Evolutionary conservation across 2,329 filamentous ascomycete genomes (phyloP).

Genomic region (Cylindrodendrum hubeiense): DNA sequence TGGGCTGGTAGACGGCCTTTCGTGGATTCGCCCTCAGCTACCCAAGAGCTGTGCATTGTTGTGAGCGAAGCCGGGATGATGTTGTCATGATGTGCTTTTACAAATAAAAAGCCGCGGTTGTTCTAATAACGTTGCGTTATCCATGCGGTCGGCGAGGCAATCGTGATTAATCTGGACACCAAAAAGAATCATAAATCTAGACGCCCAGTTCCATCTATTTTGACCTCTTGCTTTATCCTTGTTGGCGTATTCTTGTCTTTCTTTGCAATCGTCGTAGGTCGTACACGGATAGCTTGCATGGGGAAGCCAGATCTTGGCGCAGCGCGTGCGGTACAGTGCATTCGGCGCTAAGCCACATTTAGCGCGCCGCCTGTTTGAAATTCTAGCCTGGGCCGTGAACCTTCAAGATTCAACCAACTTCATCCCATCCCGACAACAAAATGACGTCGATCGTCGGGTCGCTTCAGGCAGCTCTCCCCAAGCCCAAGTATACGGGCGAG

Average conservation of each 20-base stretch:
- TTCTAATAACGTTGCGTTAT: constrained; percentile 20
- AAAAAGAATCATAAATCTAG: neutral
- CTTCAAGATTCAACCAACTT: constrained; percentile 36
- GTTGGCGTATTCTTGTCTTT: neutral
- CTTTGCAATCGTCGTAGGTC: neutral
- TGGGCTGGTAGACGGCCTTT: constrained; percentile 25
- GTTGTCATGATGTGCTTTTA: constrained; percentile 40
- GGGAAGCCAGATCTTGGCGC: constrained; percentile 5
- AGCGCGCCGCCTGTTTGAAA: constrained; percentile 48
- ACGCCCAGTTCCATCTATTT: too few species aligned
- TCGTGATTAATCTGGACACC: neutral
- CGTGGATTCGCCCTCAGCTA: constrained; percentile 25
- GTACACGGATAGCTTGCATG: constrained; percentile 1
- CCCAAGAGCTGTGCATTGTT: constrained; percentile 28
- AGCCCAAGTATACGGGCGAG: constrained; percentile 91
- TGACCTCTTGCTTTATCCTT: neutral
- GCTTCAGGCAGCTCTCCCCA: constrained; percentile 84
- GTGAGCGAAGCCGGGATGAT: constrained; percentile 32
- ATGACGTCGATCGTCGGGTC: constrained; percentile 79
- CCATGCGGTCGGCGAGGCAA: neutral
- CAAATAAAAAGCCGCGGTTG: constrained; percentile 25
- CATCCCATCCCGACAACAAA: constrained; percentile 36
- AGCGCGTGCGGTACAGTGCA: constrained; percentile 12
- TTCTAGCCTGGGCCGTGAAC: constrained; percentile 43
- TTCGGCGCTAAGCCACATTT: constrained; percentile 46